Evolutionary conservation across 108 stramenopile species (phyloP).

Genomic region (Schizochytrium sp.): DNA sequence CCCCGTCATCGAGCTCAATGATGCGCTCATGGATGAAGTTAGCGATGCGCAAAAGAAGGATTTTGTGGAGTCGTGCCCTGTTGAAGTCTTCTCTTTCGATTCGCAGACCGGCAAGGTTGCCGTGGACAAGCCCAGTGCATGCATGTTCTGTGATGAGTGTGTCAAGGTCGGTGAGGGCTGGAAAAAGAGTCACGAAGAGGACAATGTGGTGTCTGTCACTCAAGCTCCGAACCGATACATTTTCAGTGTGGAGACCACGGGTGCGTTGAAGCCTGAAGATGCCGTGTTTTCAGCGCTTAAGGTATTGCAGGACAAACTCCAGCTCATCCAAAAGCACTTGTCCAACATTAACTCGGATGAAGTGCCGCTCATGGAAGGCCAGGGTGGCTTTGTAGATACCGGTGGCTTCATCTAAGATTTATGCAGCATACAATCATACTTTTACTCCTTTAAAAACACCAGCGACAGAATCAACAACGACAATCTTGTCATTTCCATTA

Average conservation of each 20-base stretch:
- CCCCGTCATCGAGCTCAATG: constrained; percentile 81
- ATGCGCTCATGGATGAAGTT: constrained; percentile 17
- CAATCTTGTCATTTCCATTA: too few species aligned
- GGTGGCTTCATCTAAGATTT: constrained; percentile 32
- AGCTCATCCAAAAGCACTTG: background rate
- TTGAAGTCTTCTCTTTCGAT: constrained; percentile 82
- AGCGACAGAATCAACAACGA: too few species aligned
- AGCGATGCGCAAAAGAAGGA: constrained; percentile 88
- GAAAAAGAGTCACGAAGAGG: constrained; percentile 54
- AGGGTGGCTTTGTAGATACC: constrained; percentile 55
- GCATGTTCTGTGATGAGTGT: constrained; percentile 69
- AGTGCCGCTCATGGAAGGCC: constrained; percentile 51
- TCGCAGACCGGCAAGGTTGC: constrained; percentile 81
- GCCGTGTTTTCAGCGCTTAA: constrained; percentile 64
- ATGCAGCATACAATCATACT: background rate
- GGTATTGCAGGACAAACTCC: constrained; percentile 63
- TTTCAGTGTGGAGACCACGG: constrained; percentile 68
- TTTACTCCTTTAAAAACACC: background rate
- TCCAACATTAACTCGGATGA: background rate
- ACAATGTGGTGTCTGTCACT: constrained; percentile 50
- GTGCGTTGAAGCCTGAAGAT: constrained; percentile 64
- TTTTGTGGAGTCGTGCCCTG: constrained; percentile 87
- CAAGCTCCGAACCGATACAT: constrained; percentile 47
- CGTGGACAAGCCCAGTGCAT: constrained; percentile 67
- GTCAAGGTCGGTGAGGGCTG: constrained; percentile 30